Evolutionary conservation across 768 basidiomycete species (phyloP), one percentile per base, ranked within the genome.

Genomic region (Naganishia friedmannii): DNA sequence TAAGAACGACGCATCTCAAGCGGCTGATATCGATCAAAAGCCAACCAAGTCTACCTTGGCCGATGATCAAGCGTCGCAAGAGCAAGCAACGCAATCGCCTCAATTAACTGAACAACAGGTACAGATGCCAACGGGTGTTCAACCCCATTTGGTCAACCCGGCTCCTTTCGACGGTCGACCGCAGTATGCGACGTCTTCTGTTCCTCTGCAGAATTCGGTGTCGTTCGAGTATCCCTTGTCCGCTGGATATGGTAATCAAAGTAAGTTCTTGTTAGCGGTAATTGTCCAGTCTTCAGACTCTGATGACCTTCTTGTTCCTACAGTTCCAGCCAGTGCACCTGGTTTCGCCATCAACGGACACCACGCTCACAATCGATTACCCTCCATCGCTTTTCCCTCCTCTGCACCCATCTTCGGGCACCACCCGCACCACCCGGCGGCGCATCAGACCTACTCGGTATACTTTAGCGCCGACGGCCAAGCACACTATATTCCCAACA

Each of bases 381-480:
- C 60, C 26, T 63, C 60, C 8, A 12, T 63, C 26, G 3, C 37
- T 3, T 45, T 63, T 29, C 60, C 37, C 37, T 19, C 39, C 23
- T 37, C 60, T 1, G 60, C 39, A 13, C 60, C 60, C 4, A 34
- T 63, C 39, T 63, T 45, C 39, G 23, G 23, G 2, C 60, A 42
- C n/a, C 39, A 42, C 15, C 42, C 15, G 15, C n/a, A n/a, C n/a
- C n/a, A n/a, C n/a, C n/a, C n/a, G n/a, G n/a, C n/a, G n/a, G 42
- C 42, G 7, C 13, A 26, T 15, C 60, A 42, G 21, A 63, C 60
- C 39, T 63, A 63, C 60, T 63, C 60, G 39, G 39, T 63, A 39
- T 63, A 42, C 15, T 63, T 63, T 26, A 42, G 60, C 15, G 23
- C 60, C 4, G 60, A 63, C 15, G 60, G 60, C 7, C 60, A 63